These are phyloP conservation scores for Pulveroboletus sp. DNA, from an alignment of 768 basidiomycete species.

Conservation along the genomic window DNA sequence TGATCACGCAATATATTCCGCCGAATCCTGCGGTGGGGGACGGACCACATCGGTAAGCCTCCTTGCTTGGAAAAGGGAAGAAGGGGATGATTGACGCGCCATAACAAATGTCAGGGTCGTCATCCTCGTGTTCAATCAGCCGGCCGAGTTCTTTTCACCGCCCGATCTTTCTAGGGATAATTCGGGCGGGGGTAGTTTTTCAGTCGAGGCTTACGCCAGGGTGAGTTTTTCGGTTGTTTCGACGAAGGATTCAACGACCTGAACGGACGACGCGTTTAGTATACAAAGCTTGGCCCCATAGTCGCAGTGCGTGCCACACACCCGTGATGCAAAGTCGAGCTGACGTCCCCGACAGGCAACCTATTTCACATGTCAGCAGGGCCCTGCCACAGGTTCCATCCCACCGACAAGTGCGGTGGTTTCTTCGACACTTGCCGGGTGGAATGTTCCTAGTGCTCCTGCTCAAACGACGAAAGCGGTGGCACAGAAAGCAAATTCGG, in stretches of 20 bases:
- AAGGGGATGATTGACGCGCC: not conserved
- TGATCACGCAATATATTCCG: constrained; percentile 65
- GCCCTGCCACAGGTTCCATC: constrained; percentile 49
- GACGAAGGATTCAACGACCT: not conserved
- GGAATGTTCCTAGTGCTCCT: constrained; percentile 11
- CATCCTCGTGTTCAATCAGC: constrained; percentile 62
- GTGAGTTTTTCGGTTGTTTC: constrained; percentile 28
- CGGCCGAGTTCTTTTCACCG: constrained; percentile 58
- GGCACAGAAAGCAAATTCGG: constrained; percentile 24
- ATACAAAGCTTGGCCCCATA: constrained; percentile 52
- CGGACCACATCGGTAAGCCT: constrained; percentile 65
- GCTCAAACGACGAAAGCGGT: constrained; percentile 11
- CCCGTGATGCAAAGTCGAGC: not conserved
- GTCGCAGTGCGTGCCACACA: constrained; percentile 47
- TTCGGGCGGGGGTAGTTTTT: constrained; percentile 51
- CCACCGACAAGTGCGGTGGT: constrained; percentile 62
- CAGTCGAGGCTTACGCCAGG: constrained; percentile 54
- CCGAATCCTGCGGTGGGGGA: constrained; percentile 66
- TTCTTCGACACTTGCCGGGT: constrained; percentile 51
- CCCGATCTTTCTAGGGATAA: constrained; percentile 47
- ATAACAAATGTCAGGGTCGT: constrained; percentile 49
- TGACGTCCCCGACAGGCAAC: constrained; percentile 43
- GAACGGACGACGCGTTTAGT: constrained; percentile 28
- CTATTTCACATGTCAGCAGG: constrained; percentile 73
- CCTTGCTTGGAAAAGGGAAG: not conserved